phyloP scores from a whole-genome alignment of 2,329 filamentous ascomycete genomes.

The Verticillium alfalfae region DNA sequence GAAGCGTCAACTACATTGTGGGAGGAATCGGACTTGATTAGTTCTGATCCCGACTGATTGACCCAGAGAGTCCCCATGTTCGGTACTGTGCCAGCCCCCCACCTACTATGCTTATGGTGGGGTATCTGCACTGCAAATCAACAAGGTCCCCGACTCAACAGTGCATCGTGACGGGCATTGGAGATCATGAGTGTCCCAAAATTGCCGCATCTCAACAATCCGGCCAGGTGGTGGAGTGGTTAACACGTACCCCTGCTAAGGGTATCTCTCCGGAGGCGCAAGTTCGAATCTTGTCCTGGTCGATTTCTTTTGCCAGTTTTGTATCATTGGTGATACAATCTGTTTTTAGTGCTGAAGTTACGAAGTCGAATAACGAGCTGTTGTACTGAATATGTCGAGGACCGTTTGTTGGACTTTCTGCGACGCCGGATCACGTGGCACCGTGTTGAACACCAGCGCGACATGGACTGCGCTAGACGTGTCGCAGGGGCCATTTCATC shows the following conservation, averaged over 20 bases:
- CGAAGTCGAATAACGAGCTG: too few species aligned
- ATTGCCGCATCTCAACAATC: not conserved
- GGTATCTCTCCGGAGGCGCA: not conserved
- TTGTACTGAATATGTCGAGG: not conserved
- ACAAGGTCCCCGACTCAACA: too few species aligned
- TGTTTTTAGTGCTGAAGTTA: too few species aligned
- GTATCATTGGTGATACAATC: too few species aligned
- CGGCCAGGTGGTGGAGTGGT: not conserved
- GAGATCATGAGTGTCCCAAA: not conserved
- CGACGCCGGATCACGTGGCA: slow-evolving; percentile 1
- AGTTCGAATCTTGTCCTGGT: not conserved
- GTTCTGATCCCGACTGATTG: too few species aligned
- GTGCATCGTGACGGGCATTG: not conserved
- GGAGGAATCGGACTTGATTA: too few species aligned
- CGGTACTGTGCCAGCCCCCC: too few species aligned
- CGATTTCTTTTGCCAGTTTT: not conserved
- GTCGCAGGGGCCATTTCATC: not conserved
- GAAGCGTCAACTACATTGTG: too few species aligned
- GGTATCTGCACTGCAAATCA: too few species aligned
- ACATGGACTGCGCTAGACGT: not conserved
- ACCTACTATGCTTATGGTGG: too few species aligned
- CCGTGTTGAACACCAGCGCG: not conserved
- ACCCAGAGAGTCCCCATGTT: too few species aligned
- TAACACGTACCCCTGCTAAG: not conserved
- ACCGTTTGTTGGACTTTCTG: not conserved